phyloP scores from a whole-genome alignment of 148 eudicot species.

The Polygonum maritimum region DNA sequence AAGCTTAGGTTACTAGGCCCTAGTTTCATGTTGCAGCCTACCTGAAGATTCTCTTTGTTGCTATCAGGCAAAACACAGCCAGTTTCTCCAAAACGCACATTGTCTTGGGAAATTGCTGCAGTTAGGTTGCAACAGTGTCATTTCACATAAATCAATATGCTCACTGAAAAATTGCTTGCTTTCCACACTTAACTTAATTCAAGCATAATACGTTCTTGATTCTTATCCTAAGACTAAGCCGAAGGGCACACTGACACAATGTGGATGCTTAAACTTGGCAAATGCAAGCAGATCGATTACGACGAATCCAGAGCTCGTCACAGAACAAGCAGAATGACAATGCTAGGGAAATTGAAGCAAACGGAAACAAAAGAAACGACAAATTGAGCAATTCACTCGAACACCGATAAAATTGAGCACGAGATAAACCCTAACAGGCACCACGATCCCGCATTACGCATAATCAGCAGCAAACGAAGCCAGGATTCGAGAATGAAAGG shows the following conservation, averaged over 20 bases:
- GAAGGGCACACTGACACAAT: neutral
- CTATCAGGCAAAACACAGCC: constrained; percentile 22
- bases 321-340: neutral
- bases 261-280: neutral
- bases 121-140: neutral
- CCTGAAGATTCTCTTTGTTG: constrained; percentile 63
- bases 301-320: too few relatives aligned
- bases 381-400: neutral
- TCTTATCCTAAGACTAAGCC: neutral
- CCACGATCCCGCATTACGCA: neutral
- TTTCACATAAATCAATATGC: neutral
- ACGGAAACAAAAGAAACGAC: neutral
- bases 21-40: constrained; percentile 24
- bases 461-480: neutral
- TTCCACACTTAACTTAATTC: neutral
- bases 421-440: neutral
- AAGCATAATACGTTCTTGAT: neutral
- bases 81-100: constrained; percentile 13
- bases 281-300: neutral
- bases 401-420: neutral
- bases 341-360: constrained; percentile 1
- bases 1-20: constrained; percentile 34
- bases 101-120: constrained; percentile 26
- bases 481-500: neutral
- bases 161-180: neutral